Evolutionary conservation across 306 rosid genomes (phyloP).

Genomic region (Abrus pulchellus): DNA sequence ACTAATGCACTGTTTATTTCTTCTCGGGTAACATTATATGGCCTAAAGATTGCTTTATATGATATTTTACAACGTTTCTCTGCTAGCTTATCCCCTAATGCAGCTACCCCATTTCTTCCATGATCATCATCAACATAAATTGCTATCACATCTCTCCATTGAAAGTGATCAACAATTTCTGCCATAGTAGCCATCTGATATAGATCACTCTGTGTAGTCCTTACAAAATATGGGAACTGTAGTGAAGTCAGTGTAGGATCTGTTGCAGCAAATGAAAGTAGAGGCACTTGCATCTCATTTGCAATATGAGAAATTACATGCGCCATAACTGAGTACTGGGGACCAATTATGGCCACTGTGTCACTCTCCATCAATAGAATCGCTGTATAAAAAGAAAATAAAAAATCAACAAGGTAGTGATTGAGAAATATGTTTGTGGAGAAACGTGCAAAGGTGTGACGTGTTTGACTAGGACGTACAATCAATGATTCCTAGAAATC

Average conservation of each 20-base stretch:
- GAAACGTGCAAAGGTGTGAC: neutral
- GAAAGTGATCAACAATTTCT: constrained; percentile 64
- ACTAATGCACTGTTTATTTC: constrained; percentile 63
- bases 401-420: neutral
- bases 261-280: constrained; percentile 70
- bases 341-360: constrained; percentile 68
- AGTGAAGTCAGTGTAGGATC: constrained; percentile 79
- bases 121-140: constrained; percentile 79
- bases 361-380: constrained; percentile 62
- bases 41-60: constrained; percentile 61
- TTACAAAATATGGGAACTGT: constrained; percentile 81
- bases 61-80: constrained; percentile 76
- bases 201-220: constrained; percentile 70
- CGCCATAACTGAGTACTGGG: constrained; percentile 61
- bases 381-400: constrained; percentile 44
- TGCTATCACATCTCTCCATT: constrained; percentile 83
- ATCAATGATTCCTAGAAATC: constrained; percentile 66
- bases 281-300: constrained; percentile 65
- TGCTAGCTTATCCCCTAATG: constrained; percentile 73
- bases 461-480: constrained; percentile 46
- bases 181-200: constrained; percentile 88
- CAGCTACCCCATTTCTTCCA: constrained; percentile 79
- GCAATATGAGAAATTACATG: constrained; percentile 65
- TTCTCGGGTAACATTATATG: constrained; percentile 35
- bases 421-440: neutral